Base-by-base conservation (phyloP, 352 stramenopile species). In the Phytophthora fragariae region DNA sequence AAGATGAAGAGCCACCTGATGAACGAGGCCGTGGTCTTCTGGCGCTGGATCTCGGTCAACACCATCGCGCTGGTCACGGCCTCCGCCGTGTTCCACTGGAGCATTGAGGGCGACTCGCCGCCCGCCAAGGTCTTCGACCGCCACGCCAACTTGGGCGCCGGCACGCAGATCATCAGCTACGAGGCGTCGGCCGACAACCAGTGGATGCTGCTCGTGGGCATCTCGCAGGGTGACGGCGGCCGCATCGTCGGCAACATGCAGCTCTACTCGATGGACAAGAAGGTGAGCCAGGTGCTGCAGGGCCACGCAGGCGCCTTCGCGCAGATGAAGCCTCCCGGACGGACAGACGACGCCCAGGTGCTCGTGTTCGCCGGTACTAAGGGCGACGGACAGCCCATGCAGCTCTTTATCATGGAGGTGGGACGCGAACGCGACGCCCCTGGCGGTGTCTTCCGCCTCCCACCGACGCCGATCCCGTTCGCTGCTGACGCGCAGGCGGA, bases 131-230 rank as follows among this genome's bases (percentile, higher is more conserved):
- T 99, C 19, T 99, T 99, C 81, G 98, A 99, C 82, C 96, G 98
- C 59, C 97, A 99, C 77, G 85, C 92, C 14, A 98, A 89, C 60
- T 80, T 99, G 15, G 89, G 90, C 37, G 75, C 92, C 1, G 97
- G 97, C 63, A 98, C 92, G 50, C 98, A 99, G 81, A 99, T 99
- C 75, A 99, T 99, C 86, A 99, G 98, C 80, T 99, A 99, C 86
- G 91, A 98, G 70, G 98, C 99, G 29, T 99, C 95, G 65, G 86
- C 86, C 5, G 98, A 99, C 83, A 91, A 91, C 59, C 99, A 99
- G 80, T 99, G 98, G 98, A 98, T 98, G 83, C 85, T 99, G 29
- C 83, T 99, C 5, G 96, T 99, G 19, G 98, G 98, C 55, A 99
- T 99, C 71, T 94, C 89, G 46, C 97, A 99, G 68, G 97, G 96